Base-by-base conservation (phyloP, 2,329 filamentous ascomycete genomes). In the Xylariales sp. region DNA sequence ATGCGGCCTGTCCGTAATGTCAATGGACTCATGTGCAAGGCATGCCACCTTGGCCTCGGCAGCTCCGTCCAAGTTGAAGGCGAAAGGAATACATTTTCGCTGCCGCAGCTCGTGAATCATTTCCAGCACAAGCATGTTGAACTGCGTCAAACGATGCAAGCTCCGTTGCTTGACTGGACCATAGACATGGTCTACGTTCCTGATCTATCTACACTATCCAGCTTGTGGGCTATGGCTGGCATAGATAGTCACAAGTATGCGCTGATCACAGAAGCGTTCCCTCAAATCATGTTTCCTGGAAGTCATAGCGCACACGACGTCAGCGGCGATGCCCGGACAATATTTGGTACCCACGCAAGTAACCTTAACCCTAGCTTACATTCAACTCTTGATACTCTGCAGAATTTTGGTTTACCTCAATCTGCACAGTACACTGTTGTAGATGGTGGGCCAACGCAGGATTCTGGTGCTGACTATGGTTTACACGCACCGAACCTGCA, bases 61-160 rank as follows among this genome's bases (percentile, higher is more conserved):
- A 50, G 53, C 24, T 57, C 56, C 18, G 32, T 44, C 5, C 39
- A 50, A 27, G 46, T 56, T 25, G 49, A 60, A 41, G 28, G 18
- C 19, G 64, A 65, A 29, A 61, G 60, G 34, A 66, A 60, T 36
- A 60, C 69, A 8, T 74, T 74, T 45, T 76, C 74, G n/a, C 63
- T 85, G 12, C 70, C 78, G 20, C 71, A 75, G 39, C 71, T 86
- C 42, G 73, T 76, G 46, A 75, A 72, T 42, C 74, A 82, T 48
- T 79, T 80, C 43, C 73, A 79, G 28, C 53, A 54, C 35, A 57
- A 55, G 15, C 72, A 74, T 47, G 40, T 64, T 15, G 54, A 63
- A 36, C 55, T 54, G 10, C 50, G 53, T 25, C 48, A 47, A 43
- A 33, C 31, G 32, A 46, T 48, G 31, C 52, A 41, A n/a, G 44